Evolutionary conservation across 2,329 filamentous ascomycete species (phyloP).

Genomic region (Penicillium occitanis): DNA sequence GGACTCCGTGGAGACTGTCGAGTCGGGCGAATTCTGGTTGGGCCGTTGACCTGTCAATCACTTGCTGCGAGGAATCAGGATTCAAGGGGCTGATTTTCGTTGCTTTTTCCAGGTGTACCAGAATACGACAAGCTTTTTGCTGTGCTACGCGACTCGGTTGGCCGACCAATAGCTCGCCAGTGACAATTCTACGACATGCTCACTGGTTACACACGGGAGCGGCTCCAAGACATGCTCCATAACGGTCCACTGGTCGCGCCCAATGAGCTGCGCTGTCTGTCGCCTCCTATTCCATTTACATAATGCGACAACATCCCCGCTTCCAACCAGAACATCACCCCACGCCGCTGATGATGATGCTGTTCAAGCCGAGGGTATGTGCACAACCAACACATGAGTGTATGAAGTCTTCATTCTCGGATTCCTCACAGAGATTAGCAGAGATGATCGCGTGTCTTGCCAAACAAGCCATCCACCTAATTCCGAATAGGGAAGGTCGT

Average conservation of each 20-base stretch:
- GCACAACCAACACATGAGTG: neutral
- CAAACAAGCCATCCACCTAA: no score
- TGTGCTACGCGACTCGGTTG: neutral
- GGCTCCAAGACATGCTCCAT: neutral
- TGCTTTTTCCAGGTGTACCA: neutral
- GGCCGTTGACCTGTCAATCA: neutral
- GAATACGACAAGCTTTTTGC: neutral
- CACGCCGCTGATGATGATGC: neutral
- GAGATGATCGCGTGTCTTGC: no score
- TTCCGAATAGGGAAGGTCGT: no score
- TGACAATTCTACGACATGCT: neutral
- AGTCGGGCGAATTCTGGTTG: neutral
- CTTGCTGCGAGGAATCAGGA: neutral
- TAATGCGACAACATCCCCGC: neutral
- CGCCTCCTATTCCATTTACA: neutral
- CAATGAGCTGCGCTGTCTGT: neutral
- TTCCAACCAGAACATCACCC: neutral
- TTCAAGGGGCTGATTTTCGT: neutral
- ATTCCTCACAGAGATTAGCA: no score
- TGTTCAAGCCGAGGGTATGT: neutral
- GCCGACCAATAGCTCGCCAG: neutral
- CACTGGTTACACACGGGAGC: neutral
- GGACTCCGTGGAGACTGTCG: neutral
- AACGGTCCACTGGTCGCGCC: neutral
- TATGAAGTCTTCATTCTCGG: neutral